These are phyloP conservation scores for Macrolepiota albuminosa DNA, from an alignment of 768 basidiomycete genomes.

Conservation along the genomic window DNA sequence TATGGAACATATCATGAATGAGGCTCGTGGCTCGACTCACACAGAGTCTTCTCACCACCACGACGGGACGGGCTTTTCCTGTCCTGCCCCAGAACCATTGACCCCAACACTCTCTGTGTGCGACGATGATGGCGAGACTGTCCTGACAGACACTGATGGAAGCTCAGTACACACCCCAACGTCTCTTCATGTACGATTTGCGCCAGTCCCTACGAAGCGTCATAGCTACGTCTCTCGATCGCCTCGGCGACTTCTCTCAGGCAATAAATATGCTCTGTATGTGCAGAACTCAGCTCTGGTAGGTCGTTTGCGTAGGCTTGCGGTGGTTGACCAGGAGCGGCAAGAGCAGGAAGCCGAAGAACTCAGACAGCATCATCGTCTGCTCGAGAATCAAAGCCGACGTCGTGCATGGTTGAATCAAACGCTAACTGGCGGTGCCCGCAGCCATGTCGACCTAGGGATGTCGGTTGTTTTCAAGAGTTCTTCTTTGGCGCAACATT, in stretches of 20 bases:
- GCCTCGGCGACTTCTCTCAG: constrained; percentile 25
- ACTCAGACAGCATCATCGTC: constrained; percentile 32
- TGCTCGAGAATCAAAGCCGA: constrained; percentile 54
- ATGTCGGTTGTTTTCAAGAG: constrained; percentile 46
- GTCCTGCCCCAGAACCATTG: constrained; percentile 26
- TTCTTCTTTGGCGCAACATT: constrained; percentile 42
- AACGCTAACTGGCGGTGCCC: constrained; percentile 25
- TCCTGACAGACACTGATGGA: constrained; percentile 40
- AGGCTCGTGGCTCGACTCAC: constrained; percentile 22
- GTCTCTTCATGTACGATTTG: constrained; percentile 24
- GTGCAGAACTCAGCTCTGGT: constrained; percentile 26
- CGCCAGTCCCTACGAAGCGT: constrained; percentile 16
- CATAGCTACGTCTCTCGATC: constrained; percentile 18
- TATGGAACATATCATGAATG: constrained; percentile 37
- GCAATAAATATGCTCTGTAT: constrained; percentile 29
- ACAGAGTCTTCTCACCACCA: constrained; percentile 9
- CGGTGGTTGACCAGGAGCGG: constrained; percentile 38
- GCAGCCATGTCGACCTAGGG: constrained; percentile 28
- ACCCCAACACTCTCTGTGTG: constrained; percentile 29
- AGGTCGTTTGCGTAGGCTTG: constrained; percentile 34
- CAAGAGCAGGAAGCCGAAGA: constrained; percentile 34
- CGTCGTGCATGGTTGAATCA: constrained; percentile 66
- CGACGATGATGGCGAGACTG: constrained; percentile 35
- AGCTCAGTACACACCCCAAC: constrained; percentile 46
- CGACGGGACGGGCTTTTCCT: constrained; percentile 23